A percentile compares a stretch with the other conserved stretches of the same genome.
Conservation (phyloP, 75 land plant species). For the Cryptomeria japonica region DNA sequence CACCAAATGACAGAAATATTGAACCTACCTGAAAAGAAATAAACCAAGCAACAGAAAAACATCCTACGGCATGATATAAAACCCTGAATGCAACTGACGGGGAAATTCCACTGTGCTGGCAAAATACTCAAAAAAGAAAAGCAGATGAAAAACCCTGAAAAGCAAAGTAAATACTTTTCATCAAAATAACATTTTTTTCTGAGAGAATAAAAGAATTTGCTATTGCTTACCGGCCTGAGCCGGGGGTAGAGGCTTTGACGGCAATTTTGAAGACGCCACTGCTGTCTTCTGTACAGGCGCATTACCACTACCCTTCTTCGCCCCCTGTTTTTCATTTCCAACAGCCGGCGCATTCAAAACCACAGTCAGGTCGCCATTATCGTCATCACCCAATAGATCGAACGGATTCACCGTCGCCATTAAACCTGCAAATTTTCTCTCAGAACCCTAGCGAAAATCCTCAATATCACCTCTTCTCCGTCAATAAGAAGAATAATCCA, state of each 20-base stretch:
- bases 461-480: neutral
- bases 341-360: conserved; percentile 28
- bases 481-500: neutral
- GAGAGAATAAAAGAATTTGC: neutral
- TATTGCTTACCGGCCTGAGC: conserved; percentile 54
- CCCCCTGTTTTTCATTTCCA: conserved; percentile 9
- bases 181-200: neutral
- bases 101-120: no score
- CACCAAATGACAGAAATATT: neutral
- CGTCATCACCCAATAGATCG: conserved; percentile 61
- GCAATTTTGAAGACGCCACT: conserved; percentile 19
- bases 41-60: neutral
- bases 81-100: neutral
- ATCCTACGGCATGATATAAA: neutral
- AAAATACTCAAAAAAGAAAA: no score
- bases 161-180: neutral
- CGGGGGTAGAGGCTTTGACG: conserved; percentile 69
- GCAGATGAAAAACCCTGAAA: neutral
- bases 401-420: conserved; percentile 76
- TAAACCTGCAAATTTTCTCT: neutral
- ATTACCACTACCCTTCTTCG: conserved; percentile 4
- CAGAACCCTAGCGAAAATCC: neutral
- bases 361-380: conserved; percentile 48
- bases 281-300: conserved; percentile 2
- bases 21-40: neutral